A percentile compares a stretch with the other conserved stretches of the same genome.
These are phyloP conservation scores for Colletotrichum orchidophilum DNA, from an alignment of 2,329 filamentous ascomycete genomes.

Conservation along the genomic window DNA sequence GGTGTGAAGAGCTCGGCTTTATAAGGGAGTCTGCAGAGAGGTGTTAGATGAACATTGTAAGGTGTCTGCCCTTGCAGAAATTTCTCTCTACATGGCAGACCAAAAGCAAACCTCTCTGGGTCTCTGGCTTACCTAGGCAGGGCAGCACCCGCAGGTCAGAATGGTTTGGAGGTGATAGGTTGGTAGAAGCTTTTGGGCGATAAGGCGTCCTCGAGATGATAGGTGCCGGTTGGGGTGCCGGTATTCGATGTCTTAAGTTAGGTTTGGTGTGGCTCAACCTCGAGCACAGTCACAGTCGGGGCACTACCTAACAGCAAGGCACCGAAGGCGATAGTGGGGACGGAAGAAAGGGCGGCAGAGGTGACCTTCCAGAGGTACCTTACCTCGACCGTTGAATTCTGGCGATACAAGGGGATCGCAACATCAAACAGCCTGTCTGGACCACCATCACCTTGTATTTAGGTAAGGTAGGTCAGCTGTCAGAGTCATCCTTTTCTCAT, in stretches of 20 bases:
- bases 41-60: neutral
- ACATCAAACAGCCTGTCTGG: neutral
- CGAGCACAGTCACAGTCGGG: neutral
- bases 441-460: neutral
- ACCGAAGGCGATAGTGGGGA: neutral
- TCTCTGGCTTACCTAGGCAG: neutral
- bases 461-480: too few species aligned
- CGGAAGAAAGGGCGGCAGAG: neutral
- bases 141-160: conserved; percentile 3
- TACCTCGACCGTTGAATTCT: neutral
- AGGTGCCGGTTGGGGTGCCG: conserved; percentile 26
- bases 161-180: neutral
- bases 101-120: neutral
- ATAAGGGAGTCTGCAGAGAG: neutral
- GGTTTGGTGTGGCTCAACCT: conserved; percentile 1
- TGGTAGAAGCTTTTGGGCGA: conserved; percentile 16
- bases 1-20: neutral
- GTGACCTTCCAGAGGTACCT: neutral
- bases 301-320: neutral
- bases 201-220: conserved; percentile 1
- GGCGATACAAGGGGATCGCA: neutral
- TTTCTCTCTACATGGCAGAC: neutral
- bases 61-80: neutral
- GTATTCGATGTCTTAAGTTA: conserved; percentile 7
- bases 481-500: neutral